A percentile compares a stretch with the other conserved stretches of the same genome.
phyloP scores from a whole-genome alignment of 345 rosid genomes.

The Turritis glabra region DNA sequence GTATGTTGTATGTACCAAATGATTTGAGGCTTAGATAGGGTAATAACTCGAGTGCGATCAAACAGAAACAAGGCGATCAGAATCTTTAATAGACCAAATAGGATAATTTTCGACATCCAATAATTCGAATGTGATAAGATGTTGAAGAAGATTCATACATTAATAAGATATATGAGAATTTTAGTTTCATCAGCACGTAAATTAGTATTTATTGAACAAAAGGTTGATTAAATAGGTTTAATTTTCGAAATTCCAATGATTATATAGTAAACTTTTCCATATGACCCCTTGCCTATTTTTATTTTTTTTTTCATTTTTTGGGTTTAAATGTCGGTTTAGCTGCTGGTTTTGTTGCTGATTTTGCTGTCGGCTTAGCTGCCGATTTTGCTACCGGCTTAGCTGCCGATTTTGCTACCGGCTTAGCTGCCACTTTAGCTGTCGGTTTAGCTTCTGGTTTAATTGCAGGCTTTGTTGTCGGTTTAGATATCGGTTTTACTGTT shows the following conservation, averaged over 20 bases:
- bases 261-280: neutral
- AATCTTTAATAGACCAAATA: neutral
- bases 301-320: neutral
- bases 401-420: neutral
- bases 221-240: neutral
- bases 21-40: neutral
- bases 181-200: neutral
- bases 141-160: conserved; percentile 1
- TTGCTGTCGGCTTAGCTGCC: neutral
- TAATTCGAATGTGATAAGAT: neutral
- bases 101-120: neutral
- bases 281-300: neutral
- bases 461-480: neutral
- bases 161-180: neutral
- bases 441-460: neutral
- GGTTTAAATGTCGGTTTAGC: neutral
- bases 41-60: neutral
- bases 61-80: neutral
- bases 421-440: neutral
- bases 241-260: neutral
- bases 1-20: neutral
- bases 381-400: neutral
- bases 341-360: neutral
- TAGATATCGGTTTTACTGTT: too few relatives aligned
- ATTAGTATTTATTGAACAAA: neutral